phyloP scores from a whole-genome alignment of 2,329 filamentous ascomycete genomes.

The Pezicula carpinea region DNA sequence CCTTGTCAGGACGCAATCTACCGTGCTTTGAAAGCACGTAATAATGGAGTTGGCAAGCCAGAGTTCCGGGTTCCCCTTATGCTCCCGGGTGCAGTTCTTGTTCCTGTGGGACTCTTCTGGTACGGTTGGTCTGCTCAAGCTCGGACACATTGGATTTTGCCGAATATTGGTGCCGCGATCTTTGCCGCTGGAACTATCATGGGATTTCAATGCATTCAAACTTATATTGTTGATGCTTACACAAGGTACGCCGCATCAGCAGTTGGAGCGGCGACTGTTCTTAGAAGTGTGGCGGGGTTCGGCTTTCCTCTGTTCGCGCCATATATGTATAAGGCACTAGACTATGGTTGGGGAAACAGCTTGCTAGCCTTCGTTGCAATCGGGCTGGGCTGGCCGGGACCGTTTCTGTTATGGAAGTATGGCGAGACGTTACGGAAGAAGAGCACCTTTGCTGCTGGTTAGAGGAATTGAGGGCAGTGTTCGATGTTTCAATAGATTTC shows the following conservation, averaged over 20 bases:
- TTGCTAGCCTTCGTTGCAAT: conserved; percentile 43
- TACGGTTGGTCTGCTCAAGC: conserved; percentile 53
- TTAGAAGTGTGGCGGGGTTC: conserved; percentile 15
- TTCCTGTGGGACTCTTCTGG: conserved; percentile 51
- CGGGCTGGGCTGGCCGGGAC: conserved; percentile 42
- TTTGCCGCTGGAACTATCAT: conserved; percentile 41
- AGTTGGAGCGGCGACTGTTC: conserved; percentile 30
- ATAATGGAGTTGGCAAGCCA: conserved; percentile 32
- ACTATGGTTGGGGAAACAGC: conserved; percentile 44
- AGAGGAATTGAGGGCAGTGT: neutral
- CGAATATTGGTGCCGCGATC: conserved; percentile 47
- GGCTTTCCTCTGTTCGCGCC: conserved; percentile 15
- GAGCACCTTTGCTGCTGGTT: conserved; percentile 32
- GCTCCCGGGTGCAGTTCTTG: conserved; percentile 44
- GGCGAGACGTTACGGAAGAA: conserved; percentile 29
- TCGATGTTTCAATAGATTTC: neutral
- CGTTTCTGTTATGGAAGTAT: conserved; percentile 35
- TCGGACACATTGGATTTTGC: conserved; percentile 47
- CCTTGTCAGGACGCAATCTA: conserved; percentile 41
- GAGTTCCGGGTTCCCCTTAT: conserved; percentile 60
- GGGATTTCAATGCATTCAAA: conserved; percentile 25
- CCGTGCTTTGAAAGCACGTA: conserved; percentile 10
- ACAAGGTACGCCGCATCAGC: conserved; percentile 26
- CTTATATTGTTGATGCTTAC: conserved; percentile 48
- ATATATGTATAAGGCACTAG: conserved; percentile 18